Base-by-base conservation (phyloP, 164 flowering plant genomes). In the Cinnamomum chago region DNA sequence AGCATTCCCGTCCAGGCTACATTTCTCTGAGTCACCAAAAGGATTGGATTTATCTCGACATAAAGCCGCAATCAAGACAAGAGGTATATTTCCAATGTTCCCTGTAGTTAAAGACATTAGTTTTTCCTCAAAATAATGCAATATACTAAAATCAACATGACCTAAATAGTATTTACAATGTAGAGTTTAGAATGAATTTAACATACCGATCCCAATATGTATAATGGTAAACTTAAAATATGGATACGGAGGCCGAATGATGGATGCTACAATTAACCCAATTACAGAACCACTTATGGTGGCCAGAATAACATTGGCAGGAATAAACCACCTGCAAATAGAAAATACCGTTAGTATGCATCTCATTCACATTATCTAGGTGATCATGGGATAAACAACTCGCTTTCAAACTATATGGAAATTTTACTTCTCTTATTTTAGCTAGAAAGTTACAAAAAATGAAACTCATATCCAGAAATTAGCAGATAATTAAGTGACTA, bases 31-130 rank as follows among this genome's bases (percentile, higher is more conserved):
- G 71, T 92, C 95, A 33, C 97, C 98, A 79, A 95, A 95, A 30
- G 99, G 99, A 72, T 95, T 95, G 73, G 87, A 82, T 73, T 81
- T 81, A 82, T 93, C 99, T 76, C 98, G 88, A 72, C 99, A 95
- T 77, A 95, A 81, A 76, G 99, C 99, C 2, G 97, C 89, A 82
- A 95, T 87, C 77, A 95, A 76, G 62, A 95, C 99, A 78, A 95
- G 98, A 11, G 98, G 99, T 78, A 93, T 93, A 82, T 95, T 95
- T 50, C 98, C 99, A 71, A 95, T 95, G 78, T 95, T 95, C 62
- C 99, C 99, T 95, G 89, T 51, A 84, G 68, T 50, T 33, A 70
- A 74, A 73, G 9, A 67, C 65, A 33, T 9, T 20, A 64, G 9
- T 13, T 13, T 67, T 23, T 33, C 1, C 55, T 73, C 47, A 5